Conservation (phyloP, 1,284 basidiomycete species). For the Ustilago curta region DNA sequence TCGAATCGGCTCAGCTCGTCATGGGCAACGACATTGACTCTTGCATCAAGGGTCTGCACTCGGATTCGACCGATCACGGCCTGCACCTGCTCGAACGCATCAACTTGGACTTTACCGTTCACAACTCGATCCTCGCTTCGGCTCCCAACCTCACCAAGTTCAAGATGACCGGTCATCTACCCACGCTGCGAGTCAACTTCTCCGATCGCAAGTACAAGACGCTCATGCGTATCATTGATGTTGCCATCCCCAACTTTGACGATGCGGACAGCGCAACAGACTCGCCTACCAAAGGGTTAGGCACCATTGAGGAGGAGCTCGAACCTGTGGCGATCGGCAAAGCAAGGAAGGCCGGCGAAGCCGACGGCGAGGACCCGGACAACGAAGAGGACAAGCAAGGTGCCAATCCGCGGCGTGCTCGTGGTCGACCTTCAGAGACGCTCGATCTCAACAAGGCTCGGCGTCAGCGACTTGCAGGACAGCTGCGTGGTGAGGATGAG, state of each 20-base stretch:
- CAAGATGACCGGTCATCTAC: conserved; percentile 91
- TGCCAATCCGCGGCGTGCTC: conserved; percentile 20
- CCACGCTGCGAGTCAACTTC: conserved; percentile 89
- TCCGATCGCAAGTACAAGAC: conserved; percentile 97
- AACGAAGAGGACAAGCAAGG: conserved; percentile 18
- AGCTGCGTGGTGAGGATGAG: conserved; percentile 60
- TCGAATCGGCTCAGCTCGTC: conserved; percentile 91
- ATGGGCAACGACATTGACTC: conserved; percentile 86
- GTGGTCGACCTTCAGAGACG: conserved; percentile 35
- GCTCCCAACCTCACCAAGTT: conserved; percentile 87
- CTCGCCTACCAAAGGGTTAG: conserved; percentile 32
- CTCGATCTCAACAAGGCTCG: conserved; percentile 60
- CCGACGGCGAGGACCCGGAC: conserved; percentile 14
- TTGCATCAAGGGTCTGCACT: conserved; percentile 75
- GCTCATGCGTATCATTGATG: conserved; percentile 91
- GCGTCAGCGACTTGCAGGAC: conserved; percentile 56
- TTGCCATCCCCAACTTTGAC: conserved; percentile 86
- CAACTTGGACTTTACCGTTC: conserved; percentile 88
- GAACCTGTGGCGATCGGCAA: conserved; percentile 32
- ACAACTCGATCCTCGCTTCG: conserved; percentile 92
- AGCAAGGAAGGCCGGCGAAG: conserved; percentile 10
- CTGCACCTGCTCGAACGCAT: conserved; percentile 89
- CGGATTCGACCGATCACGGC: conserved; percentile 73
- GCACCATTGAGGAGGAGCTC: conserved; percentile 45
- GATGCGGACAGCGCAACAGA: conserved; percentile 69